Conservation (phyloP, 169 alveolate genomes). For the Eimeria sp. region DNA sequence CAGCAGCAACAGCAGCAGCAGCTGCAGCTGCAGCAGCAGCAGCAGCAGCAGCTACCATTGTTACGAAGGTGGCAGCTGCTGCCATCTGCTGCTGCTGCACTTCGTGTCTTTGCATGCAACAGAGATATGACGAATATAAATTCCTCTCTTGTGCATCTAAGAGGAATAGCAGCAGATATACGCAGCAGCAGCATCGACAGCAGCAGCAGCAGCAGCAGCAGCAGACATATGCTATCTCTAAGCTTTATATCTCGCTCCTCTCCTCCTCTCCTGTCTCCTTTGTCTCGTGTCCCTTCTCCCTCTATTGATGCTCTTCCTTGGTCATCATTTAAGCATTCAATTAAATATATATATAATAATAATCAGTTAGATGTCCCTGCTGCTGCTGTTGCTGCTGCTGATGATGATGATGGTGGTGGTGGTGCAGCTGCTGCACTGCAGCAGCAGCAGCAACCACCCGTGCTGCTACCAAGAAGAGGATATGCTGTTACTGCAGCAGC, state of each 20-base stretch:
- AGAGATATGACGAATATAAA: too few species aligned
- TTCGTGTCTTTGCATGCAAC: too few species aligned
- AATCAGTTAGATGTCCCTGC: neutral
- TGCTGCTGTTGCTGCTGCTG: neutral
- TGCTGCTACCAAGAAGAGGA: conserved; percentile 59
- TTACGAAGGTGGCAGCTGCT: neutral
- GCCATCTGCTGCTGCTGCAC: neutral
- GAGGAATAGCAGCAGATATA: too few species aligned
- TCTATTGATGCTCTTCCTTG: neutral
- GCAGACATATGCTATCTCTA: neutral
- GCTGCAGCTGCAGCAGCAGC: neutral
- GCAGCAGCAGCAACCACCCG: neutral
- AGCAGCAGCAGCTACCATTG: neutral
- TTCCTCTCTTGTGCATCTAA: too few species aligned
- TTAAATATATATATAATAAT: neutral
- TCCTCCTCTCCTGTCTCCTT: neutral
- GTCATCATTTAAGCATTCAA: neutral
- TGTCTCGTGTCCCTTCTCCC: neutral
- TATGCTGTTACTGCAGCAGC: conserved; percentile 40
- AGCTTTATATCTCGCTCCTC: neutral
- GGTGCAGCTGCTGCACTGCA: neutral
- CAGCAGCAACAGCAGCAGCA: neutral
- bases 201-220: neutral
- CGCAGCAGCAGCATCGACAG: neutral
- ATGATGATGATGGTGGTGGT: neutral